Evolutionary conservation across 352 stramenopile species (phyloP), one percentile per base, ranked within the genome.

Genomic region (Globisporangium barbulae): DNA sequence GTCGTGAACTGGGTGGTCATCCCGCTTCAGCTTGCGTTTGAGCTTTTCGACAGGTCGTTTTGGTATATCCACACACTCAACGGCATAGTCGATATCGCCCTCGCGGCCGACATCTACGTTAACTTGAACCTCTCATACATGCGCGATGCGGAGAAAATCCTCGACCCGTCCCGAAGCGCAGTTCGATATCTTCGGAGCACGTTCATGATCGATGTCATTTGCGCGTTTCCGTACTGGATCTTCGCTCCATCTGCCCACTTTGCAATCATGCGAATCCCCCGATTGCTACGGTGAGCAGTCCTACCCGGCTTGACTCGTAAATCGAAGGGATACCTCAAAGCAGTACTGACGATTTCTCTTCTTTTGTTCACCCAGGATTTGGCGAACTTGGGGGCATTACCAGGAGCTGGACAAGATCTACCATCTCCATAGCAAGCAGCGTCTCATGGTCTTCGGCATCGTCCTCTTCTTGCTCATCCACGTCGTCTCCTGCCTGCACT

Each of bases 41-140:
- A 56, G 50, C 50, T 56, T 15, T 56, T 56, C 30, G 22, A 56
- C 50, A 56, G 9, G 1, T 67, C 73, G 0, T 70, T 69, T 5
- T 79, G 74, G 72, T 42, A 56, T 12, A 28, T 56, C 50, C 28
- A 56, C 21, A 21, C 57, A 3, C 1, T 75, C 0, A 83, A 88
- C 48, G 41, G 49, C 0, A 5, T 88, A 12, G 73, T 70, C 6
- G 74, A 76, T 44, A 5, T 74, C 12, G 47, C 71, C 1, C 49
- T 89, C 5, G 66, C 67, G 9, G 60, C 69, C 10, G 79, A 89
- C 30, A 59, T 90, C 5, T 66, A 86, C n/a, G 28, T 88, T 5
- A 90, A 88, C 56, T 75, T 88, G 28, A 85, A 78, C 13, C 63
- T 89, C 0, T 85, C 79, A 5, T 90, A 82, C 61, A 72, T 63